phyloP scores from a whole-genome alignment of 208 protist genomes.

The Leishmania aethiopica region DNA sequence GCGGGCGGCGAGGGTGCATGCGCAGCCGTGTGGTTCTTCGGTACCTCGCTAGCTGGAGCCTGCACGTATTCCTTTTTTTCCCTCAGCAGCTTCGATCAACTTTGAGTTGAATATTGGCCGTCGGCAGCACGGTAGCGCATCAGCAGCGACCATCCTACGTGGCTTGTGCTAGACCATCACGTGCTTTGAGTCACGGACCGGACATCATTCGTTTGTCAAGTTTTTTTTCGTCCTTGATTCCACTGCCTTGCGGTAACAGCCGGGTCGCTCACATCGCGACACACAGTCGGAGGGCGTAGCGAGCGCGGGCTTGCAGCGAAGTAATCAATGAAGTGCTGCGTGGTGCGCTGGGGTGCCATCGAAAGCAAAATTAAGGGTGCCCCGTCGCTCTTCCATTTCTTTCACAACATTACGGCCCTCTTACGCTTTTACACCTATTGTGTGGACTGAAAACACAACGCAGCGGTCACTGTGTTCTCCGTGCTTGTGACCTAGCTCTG shows the following conservation, averaged over 20 bases:
- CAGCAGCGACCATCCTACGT: neutral
- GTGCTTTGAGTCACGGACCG: neutral
- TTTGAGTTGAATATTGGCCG: neutral
- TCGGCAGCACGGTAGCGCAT: neutral
- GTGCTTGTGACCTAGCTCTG: neutral
- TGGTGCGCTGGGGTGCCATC: neutral
- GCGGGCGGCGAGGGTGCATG: neutral
- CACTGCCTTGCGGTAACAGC: neutral
- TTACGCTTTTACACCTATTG: neutral
- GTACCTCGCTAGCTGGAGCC: neutral
- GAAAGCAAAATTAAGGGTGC: neutral
- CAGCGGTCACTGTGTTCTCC: neutral
- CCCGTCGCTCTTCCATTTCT: neutral
- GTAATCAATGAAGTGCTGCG: neutral
- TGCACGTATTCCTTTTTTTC: neutral
- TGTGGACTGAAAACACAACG: neutral
- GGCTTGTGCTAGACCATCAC: neutral
- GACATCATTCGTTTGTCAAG: constrained; percentile 3
- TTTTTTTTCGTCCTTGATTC: constrained; percentile 4
- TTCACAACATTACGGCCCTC: neutral
- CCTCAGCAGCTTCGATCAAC: neutral
- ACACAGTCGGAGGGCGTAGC: neutral
- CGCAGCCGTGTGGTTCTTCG: neutral
- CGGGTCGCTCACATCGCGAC: neutral
- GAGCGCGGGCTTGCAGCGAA: neutral